Evolutionary conservation across 2,329 filamentous ascomycete species (phyloP).

Genomic region (Knoxdaviesia proteae): DNA sequence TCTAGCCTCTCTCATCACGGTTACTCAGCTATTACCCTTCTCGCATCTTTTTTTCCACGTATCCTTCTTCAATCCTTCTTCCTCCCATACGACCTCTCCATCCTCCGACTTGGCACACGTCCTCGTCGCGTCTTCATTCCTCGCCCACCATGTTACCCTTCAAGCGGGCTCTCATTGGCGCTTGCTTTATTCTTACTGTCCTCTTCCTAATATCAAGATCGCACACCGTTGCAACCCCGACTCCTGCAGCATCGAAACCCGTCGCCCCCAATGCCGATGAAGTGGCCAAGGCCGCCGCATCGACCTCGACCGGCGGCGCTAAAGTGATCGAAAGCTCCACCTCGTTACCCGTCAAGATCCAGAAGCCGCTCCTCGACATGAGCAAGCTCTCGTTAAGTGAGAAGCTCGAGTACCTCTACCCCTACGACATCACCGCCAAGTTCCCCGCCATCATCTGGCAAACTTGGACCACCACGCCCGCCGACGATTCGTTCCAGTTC

Average conservation of each 20-base stretch:
- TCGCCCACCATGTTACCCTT: slow-evolving; percentile 50
- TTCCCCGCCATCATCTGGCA: slow-evolving; percentile 99
- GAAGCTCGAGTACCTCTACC: slow-evolving; percentile 83
- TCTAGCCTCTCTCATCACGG: neutral
- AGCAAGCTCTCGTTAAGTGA: slow-evolving; percentile 50
- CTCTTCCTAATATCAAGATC: slow-evolving; percentile 48
- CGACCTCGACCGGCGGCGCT: neutral
- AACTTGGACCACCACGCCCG: slow-evolving; percentile 82
- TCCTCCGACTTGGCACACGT: slow-evolving; percentile 16
- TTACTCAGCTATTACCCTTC: neutral
- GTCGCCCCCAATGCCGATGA: slow-evolving; percentile 7
- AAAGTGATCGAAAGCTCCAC: neutral
- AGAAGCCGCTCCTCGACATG: slow-evolving; percentile 49
- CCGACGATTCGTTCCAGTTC: slow-evolving; percentile 58
- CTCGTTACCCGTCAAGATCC: slow-evolving; percentile 12
- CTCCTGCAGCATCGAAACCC: slow-evolving; percentile 2
- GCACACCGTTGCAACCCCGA: slow-evolving; percentile 16
- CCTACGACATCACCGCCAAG: slow-evolving; percentile 71
- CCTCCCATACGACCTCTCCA: slow-evolving; percentile 42
- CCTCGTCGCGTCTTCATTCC: neutral
- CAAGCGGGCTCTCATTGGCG: slow-evolving; percentile 52
- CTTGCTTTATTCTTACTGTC: slow-evolving; percentile 45
- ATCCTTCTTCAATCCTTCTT: neutral
- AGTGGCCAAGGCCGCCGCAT: slow-evolving; percentile 6
- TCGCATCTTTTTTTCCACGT: slow-evolving; percentile 1